These are phyloP conservation scores for Phytophthora pistaciae DNA, from an alignment of 352 stramenopile genomes.

Conservation along the genomic window DNA sequence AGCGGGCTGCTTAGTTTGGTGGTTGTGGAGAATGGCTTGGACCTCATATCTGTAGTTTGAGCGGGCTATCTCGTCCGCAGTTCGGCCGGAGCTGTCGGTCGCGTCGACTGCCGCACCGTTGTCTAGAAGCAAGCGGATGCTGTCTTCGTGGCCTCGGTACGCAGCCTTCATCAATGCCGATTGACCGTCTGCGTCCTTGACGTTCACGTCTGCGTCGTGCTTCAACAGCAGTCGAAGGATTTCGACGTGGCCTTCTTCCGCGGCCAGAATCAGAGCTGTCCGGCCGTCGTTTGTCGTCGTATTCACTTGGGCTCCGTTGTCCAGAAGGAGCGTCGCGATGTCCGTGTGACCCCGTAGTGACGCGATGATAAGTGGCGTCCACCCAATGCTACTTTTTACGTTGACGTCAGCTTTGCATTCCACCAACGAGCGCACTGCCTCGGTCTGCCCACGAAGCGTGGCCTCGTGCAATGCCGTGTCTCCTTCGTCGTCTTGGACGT, in stretches of 20 bases:
- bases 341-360: constrained; percentile 11
- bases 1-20: background rate
- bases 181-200: background rate
- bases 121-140: constrained; percentile 14
- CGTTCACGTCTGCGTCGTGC: constrained; percentile 8
- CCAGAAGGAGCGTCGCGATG: constrained; percentile 13
- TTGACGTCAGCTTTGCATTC: background rate
- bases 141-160: constrained; percentile 21
- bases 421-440: constrained; percentile 5
- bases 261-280: constrained; percentile 6
- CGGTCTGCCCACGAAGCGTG: background rate
- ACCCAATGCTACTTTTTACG: constrained; percentile 3
- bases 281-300: background rate
- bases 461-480: constrained; percentile 13
- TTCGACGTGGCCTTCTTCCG: constrained; percentile 15
- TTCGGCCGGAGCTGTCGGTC: background rate
- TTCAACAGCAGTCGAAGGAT: constrained; percentile 16
- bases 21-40: background rate
- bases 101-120: background rate
- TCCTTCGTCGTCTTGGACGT: background rate
- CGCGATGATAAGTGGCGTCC: constrained; percentile 14
- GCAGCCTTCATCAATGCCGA: constrained; percentile 18
- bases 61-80: constrained; percentile 11
- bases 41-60: constrained; percentile 15
- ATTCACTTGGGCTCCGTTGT: constrained; percentile 8